A percentile compares a stretch with the other conserved stretches of the same genome.
These are phyloP conservation scores for Trifolium fragiferum DNA, from an alignment of 306 rosid genomes.

Conservation along the genomic window DNA sequence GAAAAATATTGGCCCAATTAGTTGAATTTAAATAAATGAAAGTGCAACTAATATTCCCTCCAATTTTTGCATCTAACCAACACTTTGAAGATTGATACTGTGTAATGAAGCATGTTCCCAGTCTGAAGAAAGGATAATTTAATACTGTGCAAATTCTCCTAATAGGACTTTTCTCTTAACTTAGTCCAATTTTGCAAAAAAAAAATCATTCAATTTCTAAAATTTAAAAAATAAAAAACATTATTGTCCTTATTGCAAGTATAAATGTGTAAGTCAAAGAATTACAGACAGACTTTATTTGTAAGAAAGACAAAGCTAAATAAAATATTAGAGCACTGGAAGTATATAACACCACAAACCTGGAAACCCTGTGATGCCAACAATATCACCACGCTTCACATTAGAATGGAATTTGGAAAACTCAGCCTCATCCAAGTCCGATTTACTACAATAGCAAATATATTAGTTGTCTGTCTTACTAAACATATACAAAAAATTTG, in stretches of 20 bases:
- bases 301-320: slow-evolving; percentile 8
- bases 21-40: not conserved
- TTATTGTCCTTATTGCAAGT: slow-evolving; percentile 20
- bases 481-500: not conserved
- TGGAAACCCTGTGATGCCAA: slow-evolving; percentile 88
- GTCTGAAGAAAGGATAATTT: slow-evolving; percentile 3
- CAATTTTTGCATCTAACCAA: not conserved
- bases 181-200: not conserved
- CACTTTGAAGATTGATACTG: not conserved
- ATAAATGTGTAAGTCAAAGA: not conserved
- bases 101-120: not conserved
- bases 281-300: slow-evolving; percentile 22
- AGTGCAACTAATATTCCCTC: not conserved
- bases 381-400: slow-evolving; percentile 87
- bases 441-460: slow-evolving; percentile 58
- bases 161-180: not conserved
- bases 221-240: not conserved
- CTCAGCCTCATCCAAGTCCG: slow-evolving; percentile 66
- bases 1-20: not conserved
- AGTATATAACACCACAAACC: slow-evolving; percentile 48
- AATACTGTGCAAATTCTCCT: not conserved
- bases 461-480: slow-evolving; percentile 28
- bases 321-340: not conserved
- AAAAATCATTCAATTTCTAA: not conserved
- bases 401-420: slow-evolving; percentile 73